A percentile compares a stretch with the other conserved stretches of the same genome.
Conservation (phyloP, 2,329 filamentous ascomycete genomes). For the Endothia cerciana region DNA sequence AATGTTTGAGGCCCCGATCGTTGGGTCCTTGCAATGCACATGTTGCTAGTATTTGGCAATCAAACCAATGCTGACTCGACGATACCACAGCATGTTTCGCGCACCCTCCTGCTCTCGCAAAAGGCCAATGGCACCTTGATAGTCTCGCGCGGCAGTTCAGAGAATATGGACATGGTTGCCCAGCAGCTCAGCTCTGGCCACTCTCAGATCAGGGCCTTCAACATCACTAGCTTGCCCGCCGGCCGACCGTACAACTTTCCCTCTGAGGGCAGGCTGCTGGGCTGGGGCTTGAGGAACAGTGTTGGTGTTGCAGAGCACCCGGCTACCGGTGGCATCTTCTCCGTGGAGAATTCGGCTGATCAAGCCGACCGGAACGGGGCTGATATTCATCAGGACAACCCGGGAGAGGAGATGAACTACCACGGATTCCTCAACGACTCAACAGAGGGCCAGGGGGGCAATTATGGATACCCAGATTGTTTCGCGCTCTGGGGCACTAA, state of each 20-base stretch:
- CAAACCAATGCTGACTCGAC: neutral
- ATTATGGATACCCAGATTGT: slow-evolving; percentile 75
- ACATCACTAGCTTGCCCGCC: slow-evolving; percentile 41
- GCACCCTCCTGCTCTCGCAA: slow-evolving; percentile 67
- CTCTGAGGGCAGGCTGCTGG: slow-evolving; percentile 49
- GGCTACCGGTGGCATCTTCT: slow-evolving; percentile 52
- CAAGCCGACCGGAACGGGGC: slow-evolving; percentile 55
- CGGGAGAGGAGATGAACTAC: slow-evolving; percentile 73
- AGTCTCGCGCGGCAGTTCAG: slow-evolving; percentile 66
- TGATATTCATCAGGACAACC: slow-evolving; percentile 68
- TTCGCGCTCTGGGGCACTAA: slow-evolving; percentile 66
- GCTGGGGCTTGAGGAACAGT: slow-evolving; percentile 72
- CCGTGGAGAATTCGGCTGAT: slow-evolving; percentile 70
- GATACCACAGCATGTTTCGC: slow-evolving; percentile 57
- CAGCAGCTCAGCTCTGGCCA: slow-evolving; percentile 57
- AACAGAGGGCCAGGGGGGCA: slow-evolving; percentile 45
- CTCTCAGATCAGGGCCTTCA: slow-evolving; percentile 68
- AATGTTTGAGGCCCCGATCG: too few relatives aligned
- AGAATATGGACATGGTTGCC: slow-evolving; percentile 64
- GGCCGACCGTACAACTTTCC: slow-evolving; percentile 50
- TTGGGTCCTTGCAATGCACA: neutral
- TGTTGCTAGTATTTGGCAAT: neutral
- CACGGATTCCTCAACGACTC: slow-evolving; percentile 58
- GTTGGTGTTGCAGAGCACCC: slow-evolving; percentile 68
- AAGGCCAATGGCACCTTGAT: slow-evolving; percentile 61